These are phyloP conservation scores for Barnettozyma populi DNA, from an alignment of 805 yeast genomes.

Conservation along the genomic window DNA sequence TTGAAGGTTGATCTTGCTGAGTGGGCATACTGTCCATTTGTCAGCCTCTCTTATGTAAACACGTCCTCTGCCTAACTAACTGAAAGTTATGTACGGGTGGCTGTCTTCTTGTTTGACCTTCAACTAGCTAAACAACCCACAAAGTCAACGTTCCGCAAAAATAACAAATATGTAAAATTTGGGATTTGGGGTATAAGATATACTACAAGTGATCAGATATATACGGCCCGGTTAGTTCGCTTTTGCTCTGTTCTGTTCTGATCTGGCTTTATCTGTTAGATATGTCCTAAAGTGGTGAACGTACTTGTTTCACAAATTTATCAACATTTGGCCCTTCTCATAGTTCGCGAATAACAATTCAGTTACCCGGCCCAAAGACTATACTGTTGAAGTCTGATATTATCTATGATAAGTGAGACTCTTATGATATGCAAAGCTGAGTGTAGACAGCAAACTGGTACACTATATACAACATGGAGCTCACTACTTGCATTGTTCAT, in stretches of 20 bases:
- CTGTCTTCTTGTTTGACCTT: not conserved
- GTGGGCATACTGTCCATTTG: not conserved
- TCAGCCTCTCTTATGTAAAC: not conserved
- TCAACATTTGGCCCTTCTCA: no score
- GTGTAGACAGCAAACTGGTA: no score
- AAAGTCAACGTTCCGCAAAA: not conserved
- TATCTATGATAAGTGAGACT: no score
- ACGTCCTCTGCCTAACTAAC: not conserved
- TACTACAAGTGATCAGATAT: not conserved
- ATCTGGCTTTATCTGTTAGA: not conserved
- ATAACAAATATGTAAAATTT: not conserved
- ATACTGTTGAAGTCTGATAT: no score
- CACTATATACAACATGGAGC: no score
- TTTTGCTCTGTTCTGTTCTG: not conserved
- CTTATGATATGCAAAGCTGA: no score
- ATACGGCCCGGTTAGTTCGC: not conserved
- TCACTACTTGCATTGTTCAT: no score
- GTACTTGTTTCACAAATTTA: not conserved
- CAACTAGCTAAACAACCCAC: not conserved
- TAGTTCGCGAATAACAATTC: no score
- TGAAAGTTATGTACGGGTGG: not conserved
- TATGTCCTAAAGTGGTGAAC: not conserved
- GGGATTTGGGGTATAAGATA: not conserved
- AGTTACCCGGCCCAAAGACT: no score
- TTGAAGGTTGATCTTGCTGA: not conserved